These are phyloP conservation scores for Cryptococcus sp. DNA, from an alignment of 1,284 basidiomycete genomes.

Conservation along the genomic window DNA sequence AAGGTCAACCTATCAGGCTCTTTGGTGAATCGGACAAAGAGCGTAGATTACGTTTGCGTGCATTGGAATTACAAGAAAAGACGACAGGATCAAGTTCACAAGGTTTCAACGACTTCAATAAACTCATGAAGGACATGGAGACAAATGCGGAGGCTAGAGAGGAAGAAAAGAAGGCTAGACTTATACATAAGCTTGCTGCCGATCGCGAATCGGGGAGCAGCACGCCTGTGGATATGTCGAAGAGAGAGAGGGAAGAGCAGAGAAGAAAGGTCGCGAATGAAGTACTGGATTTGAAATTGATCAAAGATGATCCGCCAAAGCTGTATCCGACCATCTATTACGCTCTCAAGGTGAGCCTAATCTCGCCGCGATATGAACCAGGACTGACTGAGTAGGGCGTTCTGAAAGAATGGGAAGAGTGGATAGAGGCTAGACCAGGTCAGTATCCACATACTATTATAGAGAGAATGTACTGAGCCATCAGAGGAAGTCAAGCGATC, in stretches of 20 bases:
- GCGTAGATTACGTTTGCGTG: constrained; percentile 77
- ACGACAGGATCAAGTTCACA: constrained; percentile 55
- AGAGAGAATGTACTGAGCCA: constrained; percentile 52
- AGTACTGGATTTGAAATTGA: constrained; percentile 69
- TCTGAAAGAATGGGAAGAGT: constrained; percentile 92
- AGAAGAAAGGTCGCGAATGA: constrained; percentile 51
- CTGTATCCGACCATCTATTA: constrained; percentile 97
- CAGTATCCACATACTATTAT: constrained; percentile 18
- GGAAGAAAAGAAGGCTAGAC: constrained; percentile 53
- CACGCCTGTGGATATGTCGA: constrained; percentile 1
- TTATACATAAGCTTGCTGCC: constrained; percentile 20
- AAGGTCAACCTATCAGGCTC: constrained; percentile 89
- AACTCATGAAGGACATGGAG: constrained; percentile 87
- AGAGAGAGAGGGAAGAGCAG: constrained; percentile 25
- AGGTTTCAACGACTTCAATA: constrained; percentile 83
- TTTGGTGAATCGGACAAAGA: constrained; percentile 97
- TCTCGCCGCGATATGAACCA: not conserved
- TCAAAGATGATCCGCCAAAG: constrained; percentile 92
- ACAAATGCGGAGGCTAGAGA: constrained; percentile 59
- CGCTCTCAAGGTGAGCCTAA: constrained; percentile 64
- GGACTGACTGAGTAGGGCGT: constrained; percentile 52
- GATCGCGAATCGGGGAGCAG: constrained; percentile 11
- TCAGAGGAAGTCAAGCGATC: constrained; percentile 66
- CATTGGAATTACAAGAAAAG: constrained; percentile 90
- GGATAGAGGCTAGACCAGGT: constrained; percentile 88